phyloP scores from a whole-genome alignment of 2,329 filamentous ascomycete species.

The Cladosporium sphaerospermum region DNA sequence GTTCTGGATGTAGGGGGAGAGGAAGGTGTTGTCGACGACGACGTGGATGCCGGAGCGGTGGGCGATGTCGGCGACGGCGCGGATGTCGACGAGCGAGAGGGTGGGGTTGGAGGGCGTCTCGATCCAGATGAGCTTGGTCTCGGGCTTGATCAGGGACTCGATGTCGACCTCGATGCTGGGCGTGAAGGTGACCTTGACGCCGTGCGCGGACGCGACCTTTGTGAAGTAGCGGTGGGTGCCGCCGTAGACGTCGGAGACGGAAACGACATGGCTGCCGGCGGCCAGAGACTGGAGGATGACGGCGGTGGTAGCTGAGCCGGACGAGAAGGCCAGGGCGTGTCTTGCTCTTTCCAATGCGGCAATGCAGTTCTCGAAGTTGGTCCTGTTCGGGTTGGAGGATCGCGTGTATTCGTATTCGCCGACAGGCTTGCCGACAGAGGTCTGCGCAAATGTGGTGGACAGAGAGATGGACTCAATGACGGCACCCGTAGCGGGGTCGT shows the following conservation, averaged over 20 bases:
- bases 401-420: slow-evolving; percentile 90
- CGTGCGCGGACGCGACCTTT: slow-evolving; percentile 89
- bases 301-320: slow-evolving; percentile 88
- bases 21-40: slow-evolving; percentile 99
- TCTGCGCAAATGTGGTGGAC: slow-evolving; percentile 94
- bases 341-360: slow-evolving; percentile 88
- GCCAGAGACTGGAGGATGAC: slow-evolving; percentile 89
- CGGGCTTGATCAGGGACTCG: slow-evolving; percentile 71
- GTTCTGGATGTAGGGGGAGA: slow-evolving; percentile 94
- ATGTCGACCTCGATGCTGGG: slow-evolving; percentile 88
- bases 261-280: slow-evolving; percentile 86
- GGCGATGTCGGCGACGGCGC: slow-evolving; percentile 72
- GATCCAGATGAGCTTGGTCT: slow-evolving; percentile 96
- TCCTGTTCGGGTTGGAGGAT: slow-evolving; percentile 88
- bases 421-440: slow-evolving; percentile 76
- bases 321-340: slow-evolving; percentile 89
- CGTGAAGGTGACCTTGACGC: slow-evolving; percentile 90
- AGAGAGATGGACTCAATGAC: slow-evolving; percentile 96
- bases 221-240: slow-evolving; percentile 99
- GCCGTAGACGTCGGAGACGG: slow-evolving; percentile 94
- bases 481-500: slow-evolving; percentile 85
- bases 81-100: slow-evolving; percentile 84
- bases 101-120: slow-evolving; percentile 94
- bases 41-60: slow-evolving; percentile 86
- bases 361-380: slow-evolving; percentile 88